A percentile compares a stretch with the other conserved stretches of the same genome.
Evolutionary conservation across 2,329 filamentous ascomycete species (phyloP).

Genomic region (Aspergillus piperis): DNA sequence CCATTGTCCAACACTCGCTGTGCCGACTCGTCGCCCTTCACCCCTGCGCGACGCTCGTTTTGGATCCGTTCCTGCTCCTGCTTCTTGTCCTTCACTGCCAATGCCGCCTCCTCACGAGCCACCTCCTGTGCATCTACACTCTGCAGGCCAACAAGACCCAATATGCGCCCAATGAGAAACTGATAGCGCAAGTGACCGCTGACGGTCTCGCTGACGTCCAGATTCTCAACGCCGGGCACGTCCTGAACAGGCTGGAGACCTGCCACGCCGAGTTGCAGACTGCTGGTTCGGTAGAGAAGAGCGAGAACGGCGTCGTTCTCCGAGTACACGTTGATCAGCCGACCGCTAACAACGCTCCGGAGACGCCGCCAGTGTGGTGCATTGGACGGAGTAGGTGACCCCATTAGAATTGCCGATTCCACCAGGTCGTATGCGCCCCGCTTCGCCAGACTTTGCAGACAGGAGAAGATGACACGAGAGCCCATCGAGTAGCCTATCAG

Average conservation of each 20-base stretch:
- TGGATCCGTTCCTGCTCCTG: constrained; percentile 39
- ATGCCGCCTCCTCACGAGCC: constrained; percentile 45
- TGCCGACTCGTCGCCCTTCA: constrained; percentile 22
- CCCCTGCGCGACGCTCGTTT: constrained; percentile 33
- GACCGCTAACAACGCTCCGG: constrained; percentile 74
- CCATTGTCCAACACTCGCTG: constrained; percentile 18
- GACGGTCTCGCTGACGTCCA: constrained; percentile 66
- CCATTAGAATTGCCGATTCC: constrained; percentile 81
- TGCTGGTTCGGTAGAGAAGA: constrained; percentile 83
- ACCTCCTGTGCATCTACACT: constrained; percentile 57
- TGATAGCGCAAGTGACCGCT: constrained; percentile 72
- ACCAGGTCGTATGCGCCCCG: constrained; percentile 79
- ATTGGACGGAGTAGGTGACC: constrained; percentile 74
- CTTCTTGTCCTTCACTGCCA: constrained; percentile 41
- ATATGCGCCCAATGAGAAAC: constrained; percentile 65
- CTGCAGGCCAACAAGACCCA: constrained; percentile 69
- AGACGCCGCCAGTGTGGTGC: constrained; percentile 73
- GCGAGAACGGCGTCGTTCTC: constrained; percentile 84
- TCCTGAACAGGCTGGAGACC: constrained; percentile 73
- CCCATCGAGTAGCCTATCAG: constrained; percentile 81
- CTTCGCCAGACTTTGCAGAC: constrained; percentile 73
- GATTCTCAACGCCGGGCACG: constrained; percentile 59
- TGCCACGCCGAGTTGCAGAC: constrained; percentile 78
- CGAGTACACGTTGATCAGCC: constrained; percentile 85
- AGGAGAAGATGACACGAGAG: constrained; percentile 79